Base-by-base conservation (phyloP, 2,329 filamentous ascomycete species). In the Graphiopsis chlorocephala region DNA sequence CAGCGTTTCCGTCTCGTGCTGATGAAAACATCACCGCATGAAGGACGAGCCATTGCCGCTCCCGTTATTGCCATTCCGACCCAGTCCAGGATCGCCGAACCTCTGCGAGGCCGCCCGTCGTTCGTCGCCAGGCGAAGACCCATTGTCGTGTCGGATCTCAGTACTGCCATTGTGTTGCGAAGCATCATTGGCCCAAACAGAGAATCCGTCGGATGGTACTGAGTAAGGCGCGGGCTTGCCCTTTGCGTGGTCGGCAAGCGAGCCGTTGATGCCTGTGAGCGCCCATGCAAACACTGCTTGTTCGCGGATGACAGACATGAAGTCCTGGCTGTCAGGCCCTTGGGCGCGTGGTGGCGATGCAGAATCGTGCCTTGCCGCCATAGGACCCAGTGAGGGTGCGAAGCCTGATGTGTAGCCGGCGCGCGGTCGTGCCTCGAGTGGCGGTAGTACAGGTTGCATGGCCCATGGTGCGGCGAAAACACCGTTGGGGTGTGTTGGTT, bases 271-370 rank as follows among this genome's bases (percentile, higher is more conserved):
- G 25, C 91, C 91, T 26, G 88, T 86, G 12, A 94, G 78, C 1
- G 88, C 89, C 91, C 91, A 96, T 11, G 91, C 91, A 74, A 96
- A 95, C n/a, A 95, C 90, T 1, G 90, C 91, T 56, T 93, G 90
- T 62, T 95, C 91, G 64, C 90, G 88, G 69, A 96, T 96, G 2
- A 89, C 90, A 63, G 85, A 83, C 90, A 95, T 92, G 71, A 95
- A 86, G 62, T 87, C 84, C 28, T 86, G 83, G 55, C 83, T 73
- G 31, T 70, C 69, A 42, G 86, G 86, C n/a, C 84, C 84, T 67
- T 82, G 60, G 77, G 77, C 67, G 75, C 82, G 59, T 12, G 66
- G 61, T 35, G 61, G 67, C 31, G 67, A 66, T 57, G 59, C 64
- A 56, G 58, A 58, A 26, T 65, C 50, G 33, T 67, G 67, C 25